Percentiles rank a stretch among this genome's conserved stretches.
Evolutionary conservation across 2,329 filamentous ascomycete genomes (phyloP).

Genomic region (Pyrenophora graminea): DNA sequence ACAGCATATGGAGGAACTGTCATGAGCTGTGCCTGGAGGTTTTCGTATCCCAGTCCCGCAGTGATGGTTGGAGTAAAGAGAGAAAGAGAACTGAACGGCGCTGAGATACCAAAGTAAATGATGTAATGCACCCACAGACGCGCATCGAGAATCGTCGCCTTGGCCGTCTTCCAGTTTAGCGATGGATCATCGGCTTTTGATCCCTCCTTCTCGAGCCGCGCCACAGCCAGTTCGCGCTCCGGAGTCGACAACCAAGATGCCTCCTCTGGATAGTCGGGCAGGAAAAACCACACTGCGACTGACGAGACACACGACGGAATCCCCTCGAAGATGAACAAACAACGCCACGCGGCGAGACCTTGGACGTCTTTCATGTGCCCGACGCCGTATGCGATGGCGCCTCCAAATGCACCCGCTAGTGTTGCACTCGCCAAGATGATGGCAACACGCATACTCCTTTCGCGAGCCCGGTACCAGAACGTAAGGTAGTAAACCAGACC

Average conservation of each 20-base stretch:
- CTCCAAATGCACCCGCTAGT: constrained; percentile 60
- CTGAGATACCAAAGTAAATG: constrained; percentile 32
- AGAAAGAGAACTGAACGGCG: constrained; percentile 50
- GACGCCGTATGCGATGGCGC: constrained; percentile 59
- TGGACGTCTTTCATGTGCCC: constrained; percentile 47
- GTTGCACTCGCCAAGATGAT: constrained; percentile 61
- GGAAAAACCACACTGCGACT: constrained; percentile 49
- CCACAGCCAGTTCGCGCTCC: constrained; percentile 45
- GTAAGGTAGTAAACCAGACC: constrained; percentile 57
- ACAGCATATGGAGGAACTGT: constrained; percentile 69
- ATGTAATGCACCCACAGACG: constrained; percentile 59
- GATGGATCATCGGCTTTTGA: constrained; percentile 41
- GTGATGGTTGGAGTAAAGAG: constrained; percentile 69
- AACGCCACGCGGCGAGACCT: constrained; percentile 42
- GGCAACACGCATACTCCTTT: constrained; percentile 63
- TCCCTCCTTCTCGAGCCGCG: constrained; percentile 51
- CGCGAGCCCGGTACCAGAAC: constrained; percentile 61
- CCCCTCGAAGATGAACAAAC: constrained; percentile 34
- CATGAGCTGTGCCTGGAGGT: constrained; percentile 66
- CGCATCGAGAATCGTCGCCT: constrained; percentile 55
- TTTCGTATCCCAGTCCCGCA: constrained; percentile 58
- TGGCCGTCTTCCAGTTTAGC: constrained; percentile 55
- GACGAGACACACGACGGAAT: constrained; percentile 27
- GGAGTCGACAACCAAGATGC: constrained; percentile 51
- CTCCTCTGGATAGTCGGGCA: constrained; percentile 57